Percentiles rank a stretch among this genome's conserved stretches.
Conservation (phyloP, 169 alveolate genomes). For the Condylostoma magnum region DNA sequence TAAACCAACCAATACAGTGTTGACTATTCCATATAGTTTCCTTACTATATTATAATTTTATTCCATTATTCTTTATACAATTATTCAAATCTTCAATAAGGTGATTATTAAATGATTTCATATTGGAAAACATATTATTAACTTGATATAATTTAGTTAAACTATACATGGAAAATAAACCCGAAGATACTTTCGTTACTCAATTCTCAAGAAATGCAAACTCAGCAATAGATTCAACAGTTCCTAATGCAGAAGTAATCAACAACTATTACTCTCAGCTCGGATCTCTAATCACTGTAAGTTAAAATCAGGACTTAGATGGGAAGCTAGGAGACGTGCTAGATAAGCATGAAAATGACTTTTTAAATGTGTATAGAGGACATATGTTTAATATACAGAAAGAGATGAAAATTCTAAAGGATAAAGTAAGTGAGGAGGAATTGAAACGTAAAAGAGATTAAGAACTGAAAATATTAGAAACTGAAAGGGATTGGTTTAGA, state of each 20-base stretch:
- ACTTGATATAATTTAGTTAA: no score
- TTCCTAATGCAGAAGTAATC: conserved; percentile 37
- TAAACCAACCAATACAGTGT: no score
- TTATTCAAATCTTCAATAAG: no score
- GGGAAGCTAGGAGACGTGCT: conserved; percentile 42
- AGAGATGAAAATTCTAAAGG: conserved; percentile 49
- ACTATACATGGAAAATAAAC: no score
- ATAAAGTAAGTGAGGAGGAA: conserved; percentile 43
- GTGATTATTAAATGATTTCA: no score
- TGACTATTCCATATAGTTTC: no score
- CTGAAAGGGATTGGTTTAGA: conserved; percentile 60
- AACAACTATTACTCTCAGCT: conserved; percentile 18
- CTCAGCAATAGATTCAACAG: conserved; percentile 10
- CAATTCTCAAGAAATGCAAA: background rate
- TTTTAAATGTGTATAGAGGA: conserved; percentile 46
- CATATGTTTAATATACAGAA: conserved; percentile 53
- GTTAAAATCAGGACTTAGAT: conserved; percentile 33
- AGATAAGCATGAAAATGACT: conserved; percentile 50
- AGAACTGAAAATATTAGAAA: conserved; percentile 33
- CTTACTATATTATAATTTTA: no score
- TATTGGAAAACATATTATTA: no score
- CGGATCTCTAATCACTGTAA: conserved; percentile 25
- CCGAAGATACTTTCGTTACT: conserved; percentile 13
- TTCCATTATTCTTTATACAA: no score
- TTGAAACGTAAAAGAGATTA: conserved; percentile 42